Base-by-base conservation (phyloP, 768 basidiomycete genomes). In the Phlebiopsis gigantea region DNA sequence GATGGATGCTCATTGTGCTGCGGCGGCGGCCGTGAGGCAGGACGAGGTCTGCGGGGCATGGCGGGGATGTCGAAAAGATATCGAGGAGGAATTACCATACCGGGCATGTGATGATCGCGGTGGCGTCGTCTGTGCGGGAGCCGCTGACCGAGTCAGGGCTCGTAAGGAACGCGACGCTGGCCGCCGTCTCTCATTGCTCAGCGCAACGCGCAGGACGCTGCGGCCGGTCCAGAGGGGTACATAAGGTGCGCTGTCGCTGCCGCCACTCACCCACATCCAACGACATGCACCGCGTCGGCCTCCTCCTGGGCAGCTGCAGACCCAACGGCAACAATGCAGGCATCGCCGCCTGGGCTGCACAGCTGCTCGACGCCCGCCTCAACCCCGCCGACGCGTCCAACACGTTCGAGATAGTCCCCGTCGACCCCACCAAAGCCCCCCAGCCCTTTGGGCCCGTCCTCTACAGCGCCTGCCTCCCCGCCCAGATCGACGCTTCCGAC, bases 31-130 rank as follows among this genome's bases (percentile, higher is more conserved):
- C 73, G 68, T 15, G 71, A 69, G 22, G 67, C 58, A 39, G 73
- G 71, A 31, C 74, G 72, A 29, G 73, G 69, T 57, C 73, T 67
- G 28, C 74, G 69, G 63, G 74, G 72, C 75, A 77, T 77, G 25
- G 51, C 31, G 53, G 19, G 17, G n/a, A 48, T 17, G 28, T 48
- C 29, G n/a, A 48, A 48, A 29, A 30, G 28, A 25, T 39, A 39
- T 10, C 29, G 14, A 48, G 47, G 29, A 14, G 22, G 46, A 46
- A 46, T 25, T 46, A n/a, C 47, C n/a, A n/a, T 6, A 48, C n/a
- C 28, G 9, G 47, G 9, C 10, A 30, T 19, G 26, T 30, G 17
- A 26, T 30, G 28, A 48, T 39, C 34, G 34, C 17, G 34, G 34
- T 39, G 34, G 34, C 34, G 34, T 39, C 17, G 34, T 12, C 34